Base-by-base conservation (phyloP, 2,329 filamentous ascomycete genomes). In the Helotiales sp. region DNA sequence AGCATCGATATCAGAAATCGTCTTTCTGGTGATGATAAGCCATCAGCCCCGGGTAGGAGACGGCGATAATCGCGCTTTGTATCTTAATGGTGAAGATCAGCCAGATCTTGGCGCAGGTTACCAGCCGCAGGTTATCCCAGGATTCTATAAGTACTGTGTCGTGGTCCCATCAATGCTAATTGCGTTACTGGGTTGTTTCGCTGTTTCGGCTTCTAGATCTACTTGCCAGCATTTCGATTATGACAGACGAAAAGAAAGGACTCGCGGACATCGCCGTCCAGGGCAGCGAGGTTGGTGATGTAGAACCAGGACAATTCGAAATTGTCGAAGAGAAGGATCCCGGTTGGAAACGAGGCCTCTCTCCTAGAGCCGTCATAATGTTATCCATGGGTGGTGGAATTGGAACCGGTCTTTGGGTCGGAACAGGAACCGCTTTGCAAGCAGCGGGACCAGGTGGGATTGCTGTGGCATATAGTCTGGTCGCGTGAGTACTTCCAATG, bases 321-420 rank as follows among this genome's bases (percentile, higher is more conserved):
- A 10, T 13, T 46, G 71, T 71, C 2, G 73, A 66, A 34, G 10
- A 22, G 6, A 17, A 40, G 36, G 19, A 15, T 10, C 10, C 17
- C 22, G 36, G 36, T 19, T 40, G 42, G 42, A 69, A 70, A 33
- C 67, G 72, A 22, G 64, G 63, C 24, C 66, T 73, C 13, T 65
- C 65, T 1, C 66, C 70, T 48, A 64, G 72, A 25, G 68, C 72
- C 42, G 70, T 74, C 48, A 74, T 74, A 68, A 73, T 74, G 71
- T 71, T 73, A 68, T 73, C 71, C 10, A 71, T 73, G 58, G 72
- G 72, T 0, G 71, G 69, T 19, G 72, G 71, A 1, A 71, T 74
- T 47, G 72, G 71, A 0, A 72, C 68, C 1, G 72, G 72, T 1
- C 62, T 74, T 0, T 73, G 71, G 71, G 68, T 74, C 10, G 71